Percentiles rank a stretch among this genome's conserved stretches.
Evolutionary conservation across 768 basidiomycete species (phyloP).

Genomic region (Panaeolus papilionaceus): DNA sequence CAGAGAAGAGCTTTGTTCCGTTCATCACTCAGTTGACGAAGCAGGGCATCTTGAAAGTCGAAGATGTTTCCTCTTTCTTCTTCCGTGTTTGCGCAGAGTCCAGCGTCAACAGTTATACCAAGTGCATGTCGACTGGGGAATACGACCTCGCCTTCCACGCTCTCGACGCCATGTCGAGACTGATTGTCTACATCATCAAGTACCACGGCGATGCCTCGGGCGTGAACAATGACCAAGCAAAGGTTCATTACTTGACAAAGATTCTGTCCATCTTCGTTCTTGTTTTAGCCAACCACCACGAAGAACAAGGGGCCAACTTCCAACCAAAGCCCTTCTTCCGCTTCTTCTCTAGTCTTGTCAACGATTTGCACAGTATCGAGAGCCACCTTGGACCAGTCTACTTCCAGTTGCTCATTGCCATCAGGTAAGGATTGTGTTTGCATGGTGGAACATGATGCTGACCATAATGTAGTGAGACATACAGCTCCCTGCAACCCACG

Average conservation of each 20-base stretch:
- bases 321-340: conserved; percentile 98
- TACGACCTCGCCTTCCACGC: conserved; percentile 86
- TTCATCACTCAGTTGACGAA: conserved; percentile 98
- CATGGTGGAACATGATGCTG: conserved; percentile 10
- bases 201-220: conserved; percentile 97
- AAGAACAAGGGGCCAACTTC: conserved; percentile 90
- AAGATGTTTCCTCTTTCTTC: conserved; percentile 96
- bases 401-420: conserved; percentile 84
- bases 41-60: conserved; percentile 94
- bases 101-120: conserved; percentile 87
- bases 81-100: conserved; percentile 98
- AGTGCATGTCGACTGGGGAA: conserved; percentile 75
- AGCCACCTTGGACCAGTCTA: conserved; percentile 87
- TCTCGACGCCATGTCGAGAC: conserved; percentile 92
- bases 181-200: conserved; percentile 98
- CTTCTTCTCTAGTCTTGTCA: conserved; percentile 96
- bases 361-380: conserved; percentile 89
- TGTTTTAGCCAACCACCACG: conserved; percentile 92
- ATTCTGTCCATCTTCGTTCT: conserved; percentile 97
- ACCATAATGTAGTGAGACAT: conserved; percentile 72
- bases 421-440: conserved; percentile 62
- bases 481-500: conserved; percentile 94
- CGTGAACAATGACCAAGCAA: conserved; percentile 91
- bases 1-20: conserved; percentile 94
- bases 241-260: conserved; percentile 96